Evolutionary conservation across 169 alveolate species (phyloP).

Genomic region (Babesia sp.): DNA sequence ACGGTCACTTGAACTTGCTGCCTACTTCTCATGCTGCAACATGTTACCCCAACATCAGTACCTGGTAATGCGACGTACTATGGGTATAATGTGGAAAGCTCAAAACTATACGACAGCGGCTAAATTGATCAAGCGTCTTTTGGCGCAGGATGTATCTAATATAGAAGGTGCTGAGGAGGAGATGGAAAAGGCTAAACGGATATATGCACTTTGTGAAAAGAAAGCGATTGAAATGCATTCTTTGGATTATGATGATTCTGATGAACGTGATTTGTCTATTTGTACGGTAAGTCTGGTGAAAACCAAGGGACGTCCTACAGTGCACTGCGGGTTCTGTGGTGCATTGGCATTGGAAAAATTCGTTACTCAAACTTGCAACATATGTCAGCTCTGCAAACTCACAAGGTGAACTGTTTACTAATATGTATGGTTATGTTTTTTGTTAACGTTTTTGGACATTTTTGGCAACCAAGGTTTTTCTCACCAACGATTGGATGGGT

Average conservation of each 20-base stretch:
- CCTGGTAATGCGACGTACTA: slow-evolving; percentile 80
- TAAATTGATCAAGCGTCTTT: slow-evolving; percentile 62
- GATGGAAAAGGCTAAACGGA: slow-evolving; percentile 64
- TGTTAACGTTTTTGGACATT: too few relatives aligned
- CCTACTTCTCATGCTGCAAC: slow-evolving; percentile 81
- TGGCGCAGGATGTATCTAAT: slow-evolving; percentile 50
- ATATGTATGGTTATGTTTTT: neutral
- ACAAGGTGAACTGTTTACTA: neutral
- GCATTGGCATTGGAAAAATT: slow-evolving; percentile 52
- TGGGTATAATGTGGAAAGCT: slow-evolving; percentile 87
- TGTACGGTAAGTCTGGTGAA: slow-evolving; percentile 55
- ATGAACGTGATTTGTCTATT: slow-evolving; percentile 25
- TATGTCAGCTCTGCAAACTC: slow-evolving; percentile 55
- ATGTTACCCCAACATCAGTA: slow-evolving; percentile 79
- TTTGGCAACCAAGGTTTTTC: too few relatives aligned
- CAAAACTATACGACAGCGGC: slow-evolving; percentile 83
- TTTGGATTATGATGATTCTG: slow-evolving; percentile 37
- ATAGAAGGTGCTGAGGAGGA: slow-evolving; percentile 63
- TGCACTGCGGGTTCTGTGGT: slow-evolving; percentile 56
- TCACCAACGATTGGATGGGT: too few relatives aligned
- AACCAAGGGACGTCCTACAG: slow-evolving; percentile 25
- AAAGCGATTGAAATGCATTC: slow-evolving; percentile 43
- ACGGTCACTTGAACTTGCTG: slow-evolving; percentile 80
- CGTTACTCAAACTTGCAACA: slow-evolving; percentile 35
- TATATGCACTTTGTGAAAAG: slow-evolving; percentile 58